Base-by-base conservation (phyloP, 345 rosid species). In the Camelina hispida region DNA sequence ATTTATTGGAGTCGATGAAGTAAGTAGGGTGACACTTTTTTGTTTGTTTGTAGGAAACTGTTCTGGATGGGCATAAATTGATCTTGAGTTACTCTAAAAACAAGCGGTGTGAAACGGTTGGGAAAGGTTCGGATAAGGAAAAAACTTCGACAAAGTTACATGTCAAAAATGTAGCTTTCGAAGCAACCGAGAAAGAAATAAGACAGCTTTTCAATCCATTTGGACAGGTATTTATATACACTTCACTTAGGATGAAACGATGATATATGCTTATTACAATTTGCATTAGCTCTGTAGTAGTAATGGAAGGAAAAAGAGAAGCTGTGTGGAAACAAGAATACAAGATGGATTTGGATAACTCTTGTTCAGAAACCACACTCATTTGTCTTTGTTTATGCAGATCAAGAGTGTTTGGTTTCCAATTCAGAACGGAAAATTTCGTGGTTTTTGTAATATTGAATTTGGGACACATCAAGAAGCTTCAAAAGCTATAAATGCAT, bases 11-110 rank as follows among this genome's bases (percentile, higher is more conserved):
- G 16, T 58, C 8, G 23, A 8, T 37, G 68, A 50, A 65, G 34
- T 59, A 16, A 14, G 6, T 59, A 16, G 17, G 6, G n/a, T 58
- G 32, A 72, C 68, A 61, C 46, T 34, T 50, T 55, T 37, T n/a
- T 32, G 38, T 81, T 30, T 30, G 35, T 32, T 32, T 32, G 42
- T 72, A 92, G 97, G 99, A 93, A 67, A 92, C 93, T 72, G 62
- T 86, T 75, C 80, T 95, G 85, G 97, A 95, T 71, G 93, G 96
- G 32, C 99, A 95, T 80, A 97, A 97, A 78, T 91, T 92, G 59
- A 85, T 81, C 75, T 81, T 92, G 81, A 91, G 85, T 81, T 87
- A 86, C 69, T 87, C 90, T 74, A 96, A 89, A 74, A 86, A 85
- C 71, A 90, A 87, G 85, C 88, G 73, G 74, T 85, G 87, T 70